Conservation (phyloP, 2,329 filamentous ascomycete genomes). For the Calonectria ilicicola region DNA sequence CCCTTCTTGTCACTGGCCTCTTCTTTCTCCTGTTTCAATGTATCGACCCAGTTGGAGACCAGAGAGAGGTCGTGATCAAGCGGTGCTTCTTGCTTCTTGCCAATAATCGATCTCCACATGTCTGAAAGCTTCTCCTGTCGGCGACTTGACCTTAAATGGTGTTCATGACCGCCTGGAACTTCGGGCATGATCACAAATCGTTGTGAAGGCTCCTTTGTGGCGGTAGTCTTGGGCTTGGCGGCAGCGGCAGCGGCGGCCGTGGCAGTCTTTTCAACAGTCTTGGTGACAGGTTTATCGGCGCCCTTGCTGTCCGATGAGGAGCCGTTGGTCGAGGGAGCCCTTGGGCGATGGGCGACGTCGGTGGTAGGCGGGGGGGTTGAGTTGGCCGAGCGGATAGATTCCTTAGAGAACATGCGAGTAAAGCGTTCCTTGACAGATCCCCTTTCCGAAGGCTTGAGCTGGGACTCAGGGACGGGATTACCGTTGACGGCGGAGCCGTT, state of each 20-base stretch:
- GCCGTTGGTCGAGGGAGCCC: slow-evolving; percentile 50
- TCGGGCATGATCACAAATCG: slow-evolving; percentile 65
- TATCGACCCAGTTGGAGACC: slow-evolving; percentile 96
- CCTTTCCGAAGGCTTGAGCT: slow-evolving; percentile 58
- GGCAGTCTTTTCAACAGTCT: slow-evolving; percentile 42
- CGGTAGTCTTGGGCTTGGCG: slow-evolving; percentile 44
- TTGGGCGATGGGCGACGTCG: slow-evolving; percentile 48
- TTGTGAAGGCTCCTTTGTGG: slow-evolving; percentile 53
- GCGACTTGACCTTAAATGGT: slow-evolving; percentile 89
- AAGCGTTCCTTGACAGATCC: slow-evolving; percentile 73
- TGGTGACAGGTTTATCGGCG: slow-evolving; percentile 32
- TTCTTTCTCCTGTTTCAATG: slow-evolving; percentile 89
- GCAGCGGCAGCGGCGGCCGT: slow-evolving; percentile 29
- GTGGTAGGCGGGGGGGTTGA: slow-evolving; percentile 49
- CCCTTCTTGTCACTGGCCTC: slow-evolving; percentile 85
- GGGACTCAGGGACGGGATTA: slow-evolving; percentile 31
- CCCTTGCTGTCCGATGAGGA: slow-evolving; percentile 55
- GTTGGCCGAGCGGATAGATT: slow-evolving; percentile 51
- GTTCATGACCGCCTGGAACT: slow-evolving; percentile 80
- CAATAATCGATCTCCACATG: slow-evolving; percentile 88
- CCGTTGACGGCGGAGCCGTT: slow-evolving; percentile 51
- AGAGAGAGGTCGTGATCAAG: slow-evolving; percentile 88
- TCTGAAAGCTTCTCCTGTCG: slow-evolving; percentile 95
- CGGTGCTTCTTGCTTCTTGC: slow-evolving; percentile 81
- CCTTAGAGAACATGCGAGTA: slow-evolving; percentile 75